Conservation (phyloP, 305 asterid genomes). For the Withania somnifera region DNA sequence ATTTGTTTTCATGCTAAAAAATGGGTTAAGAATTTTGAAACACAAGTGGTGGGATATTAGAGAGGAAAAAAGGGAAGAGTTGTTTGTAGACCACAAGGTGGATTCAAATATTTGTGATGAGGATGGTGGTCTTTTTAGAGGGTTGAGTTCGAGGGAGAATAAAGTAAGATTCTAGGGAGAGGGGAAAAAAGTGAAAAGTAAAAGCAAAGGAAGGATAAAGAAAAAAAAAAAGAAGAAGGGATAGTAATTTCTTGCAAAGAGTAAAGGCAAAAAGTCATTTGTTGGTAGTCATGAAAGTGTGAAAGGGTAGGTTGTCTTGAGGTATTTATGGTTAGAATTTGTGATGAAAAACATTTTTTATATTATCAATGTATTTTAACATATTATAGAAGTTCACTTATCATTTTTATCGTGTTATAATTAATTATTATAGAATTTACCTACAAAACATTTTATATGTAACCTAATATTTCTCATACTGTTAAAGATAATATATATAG, state of each 20-base stretch:
- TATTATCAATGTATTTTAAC: neutral
- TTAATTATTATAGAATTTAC: neutral
- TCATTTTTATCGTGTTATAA: neutral
- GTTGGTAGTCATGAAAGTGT: constrained; percentile 18
- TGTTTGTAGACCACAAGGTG: constrained; percentile 50
- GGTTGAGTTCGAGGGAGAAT: constrained; percentile 51
- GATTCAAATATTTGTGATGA: constrained; percentile 16
- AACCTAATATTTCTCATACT: neutral
- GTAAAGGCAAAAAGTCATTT: constrained; percentile 49
- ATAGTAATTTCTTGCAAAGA: constrained; percentile 66
- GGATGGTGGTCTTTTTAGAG: constrained; percentile 25
- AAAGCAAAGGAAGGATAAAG: constrained; percentile 10
- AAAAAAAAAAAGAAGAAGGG: constrained; percentile 24
- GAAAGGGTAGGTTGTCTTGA: constrained; percentile 6
- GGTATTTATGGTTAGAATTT: neutral
- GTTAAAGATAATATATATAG: neutral
- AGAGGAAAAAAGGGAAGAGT: constrained; percentile 28
- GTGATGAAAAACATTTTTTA: neutral
- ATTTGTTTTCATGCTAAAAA: neutral
- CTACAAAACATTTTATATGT: neutral
- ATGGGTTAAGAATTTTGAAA: no score
- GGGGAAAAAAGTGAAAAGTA: constrained; percentile 17
- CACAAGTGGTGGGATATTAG: constrained; percentile 11
- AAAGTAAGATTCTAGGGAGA: constrained; percentile 64
- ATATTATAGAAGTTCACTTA: neutral